These are phyloP conservation scores for Musa troglodytarum DNA, from an alignment of 176 grass and related monocot genomes.

Conservation along the genomic window DNA sequence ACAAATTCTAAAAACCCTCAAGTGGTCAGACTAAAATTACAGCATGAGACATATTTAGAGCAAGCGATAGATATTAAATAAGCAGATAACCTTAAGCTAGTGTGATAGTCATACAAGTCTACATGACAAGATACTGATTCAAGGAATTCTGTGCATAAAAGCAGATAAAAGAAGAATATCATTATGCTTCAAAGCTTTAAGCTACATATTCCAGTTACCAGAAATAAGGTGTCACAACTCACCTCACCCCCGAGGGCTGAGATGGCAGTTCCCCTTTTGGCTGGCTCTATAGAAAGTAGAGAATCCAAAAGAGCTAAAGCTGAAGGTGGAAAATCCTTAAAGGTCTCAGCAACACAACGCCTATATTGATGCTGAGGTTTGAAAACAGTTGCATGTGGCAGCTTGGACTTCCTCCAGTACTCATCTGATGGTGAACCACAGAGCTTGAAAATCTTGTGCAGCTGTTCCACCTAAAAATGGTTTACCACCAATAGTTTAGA, in stretches of 20 bases:
- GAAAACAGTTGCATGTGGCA: constrained; percentile 63
- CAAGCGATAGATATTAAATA: not conserved
- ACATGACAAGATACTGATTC: not conserved
- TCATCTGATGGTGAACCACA: constrained; percentile 73
- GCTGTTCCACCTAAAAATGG: constrained; percentile 52
- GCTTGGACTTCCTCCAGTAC: constrained; percentile 57
- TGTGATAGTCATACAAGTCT: not conserved
- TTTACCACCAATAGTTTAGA: not conserved
- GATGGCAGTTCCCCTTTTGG: constrained; percentile 31
- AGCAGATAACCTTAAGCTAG: not conserved
- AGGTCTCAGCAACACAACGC: constrained; percentile 47
- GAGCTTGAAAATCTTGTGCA: constrained; percentile 90
- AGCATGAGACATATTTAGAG: not conserved
- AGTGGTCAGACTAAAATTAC: not conserved
- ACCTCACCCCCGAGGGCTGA: constrained; percentile 50
- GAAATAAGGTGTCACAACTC: not conserved
- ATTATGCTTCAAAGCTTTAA: not conserved
- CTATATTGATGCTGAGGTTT: constrained; percentile 61
- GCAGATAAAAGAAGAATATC: not conserved
- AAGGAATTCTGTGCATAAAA: not conserved
- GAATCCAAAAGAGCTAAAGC: constrained; percentile 42
- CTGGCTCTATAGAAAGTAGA: constrained; percentile 66
- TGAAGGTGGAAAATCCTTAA: constrained; percentile 50
- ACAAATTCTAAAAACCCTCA: not conserved
- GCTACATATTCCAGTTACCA: not conserved